Conservation (phyloP, 1,139 yeast genomes). For the Saccharomycopsis crataegensis region DNA sequence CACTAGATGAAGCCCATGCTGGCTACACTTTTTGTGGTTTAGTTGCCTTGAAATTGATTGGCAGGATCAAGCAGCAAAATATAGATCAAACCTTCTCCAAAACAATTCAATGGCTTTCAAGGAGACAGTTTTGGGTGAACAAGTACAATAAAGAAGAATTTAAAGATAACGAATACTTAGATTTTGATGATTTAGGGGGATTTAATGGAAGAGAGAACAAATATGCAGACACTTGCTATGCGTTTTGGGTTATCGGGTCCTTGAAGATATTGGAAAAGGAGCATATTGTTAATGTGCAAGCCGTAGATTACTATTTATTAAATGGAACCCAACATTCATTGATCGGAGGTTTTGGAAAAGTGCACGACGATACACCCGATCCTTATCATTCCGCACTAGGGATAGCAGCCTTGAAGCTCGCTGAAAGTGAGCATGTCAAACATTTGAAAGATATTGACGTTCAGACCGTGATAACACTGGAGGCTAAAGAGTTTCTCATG, state of each 20-base stretch:
- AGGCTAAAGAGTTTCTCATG: slow-evolving; percentile 22
- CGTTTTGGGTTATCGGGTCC: slow-evolving; percentile 79
- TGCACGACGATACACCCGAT: slow-evolving; percentile 57
- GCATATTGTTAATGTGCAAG: slow-evolving; percentile 33
- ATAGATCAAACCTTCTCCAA: slow-evolving; percentile 37
- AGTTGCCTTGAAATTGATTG: slow-evolving; percentile 49
- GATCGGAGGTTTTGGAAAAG: slow-evolving; percentile 81
- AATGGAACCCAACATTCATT: slow-evolving; percentile 51
- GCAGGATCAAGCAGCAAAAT: slow-evolving; percentile 23
- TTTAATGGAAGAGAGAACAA: slow-evolving; percentile 87
- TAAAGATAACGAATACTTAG: slow-evolving; percentile 21
- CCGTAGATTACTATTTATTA: slow-evolving; percentile 44
- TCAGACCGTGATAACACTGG: slow-evolving; percentile 25
- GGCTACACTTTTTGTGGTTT: slow-evolving; percentile 87
- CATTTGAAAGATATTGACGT: slow-evolving; percentile 23
- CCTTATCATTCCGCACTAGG: slow-evolving; percentile 63
- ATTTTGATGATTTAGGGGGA: slow-evolving; percentile 50
- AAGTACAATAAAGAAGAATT: slow-evolving; percentile 24
- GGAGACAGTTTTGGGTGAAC: slow-evolving; percentile 23
- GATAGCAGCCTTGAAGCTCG: slow-evolving; percentile 46
- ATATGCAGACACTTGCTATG: slow-evolving; percentile 82
- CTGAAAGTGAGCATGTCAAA: slow-evolving; percentile 26
- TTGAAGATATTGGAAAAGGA: slow-evolving; percentile 36
- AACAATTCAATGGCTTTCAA: slow-evolving; percentile 26
- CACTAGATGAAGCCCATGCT: slow-evolving; percentile 68